A percentile compares a stretch with the other conserved stretches of the same genome.
Conservation (phyloP, 73 alveolate species). For the Stentor roeselii region DNA sequence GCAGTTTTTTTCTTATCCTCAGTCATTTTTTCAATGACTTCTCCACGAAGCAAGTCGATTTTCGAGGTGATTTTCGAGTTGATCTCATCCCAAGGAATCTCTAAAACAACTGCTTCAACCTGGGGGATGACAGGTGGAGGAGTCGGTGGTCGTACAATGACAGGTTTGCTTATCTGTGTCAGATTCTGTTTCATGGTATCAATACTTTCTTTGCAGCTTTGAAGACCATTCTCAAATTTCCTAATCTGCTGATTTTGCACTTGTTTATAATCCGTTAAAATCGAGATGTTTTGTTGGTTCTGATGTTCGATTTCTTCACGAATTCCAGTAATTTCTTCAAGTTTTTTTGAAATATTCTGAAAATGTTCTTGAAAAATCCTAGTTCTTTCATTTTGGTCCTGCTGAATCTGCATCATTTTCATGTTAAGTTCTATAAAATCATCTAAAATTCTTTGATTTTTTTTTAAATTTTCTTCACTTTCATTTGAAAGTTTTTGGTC, state of each 20-base stretch:
- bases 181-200: background rate
- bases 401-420: background rate
- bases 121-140: no score
- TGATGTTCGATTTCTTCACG: background rate
- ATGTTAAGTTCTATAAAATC: background rate
- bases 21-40: no score
- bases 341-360: no score
- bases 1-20: background rate
- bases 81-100: background rate
- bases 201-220: background rate
- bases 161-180: background rate
- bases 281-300: background rate
- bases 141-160: background rate
- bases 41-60: background rate
- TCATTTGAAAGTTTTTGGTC: no score
- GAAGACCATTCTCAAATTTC: background rate
- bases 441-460: background rate
- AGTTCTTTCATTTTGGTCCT: background rate
- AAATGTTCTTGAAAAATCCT: background rate
- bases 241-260: background rate
- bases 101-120: no score
- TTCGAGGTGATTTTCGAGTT: background rate
- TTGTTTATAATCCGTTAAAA: background rate
- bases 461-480: background rate
- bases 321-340: background rate